A percentile compares a stretch with the other conserved stretches of the same genome.
phyloP scores from a whole-genome alignment of 257 asterid genomes.

The Nicotiana obtusifolia region DNA sequence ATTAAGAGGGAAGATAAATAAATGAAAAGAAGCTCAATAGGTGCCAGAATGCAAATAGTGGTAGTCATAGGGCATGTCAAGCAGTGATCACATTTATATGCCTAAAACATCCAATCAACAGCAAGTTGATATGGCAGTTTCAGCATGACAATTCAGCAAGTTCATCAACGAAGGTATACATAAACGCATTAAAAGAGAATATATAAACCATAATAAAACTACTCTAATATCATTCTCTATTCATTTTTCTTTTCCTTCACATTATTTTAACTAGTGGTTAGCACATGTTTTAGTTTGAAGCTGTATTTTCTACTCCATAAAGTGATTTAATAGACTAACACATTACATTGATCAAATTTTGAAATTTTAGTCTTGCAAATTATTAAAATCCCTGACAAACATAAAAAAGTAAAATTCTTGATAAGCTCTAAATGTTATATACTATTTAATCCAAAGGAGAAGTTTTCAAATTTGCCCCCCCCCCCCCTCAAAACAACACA shows the following conservation, averaged over 20 bases:
- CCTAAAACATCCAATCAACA: not conserved
- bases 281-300: not conserved
- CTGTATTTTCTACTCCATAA: not conserved
- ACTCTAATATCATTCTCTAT: not conserved
- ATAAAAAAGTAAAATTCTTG: not conserved
- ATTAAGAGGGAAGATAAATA: not conserved
- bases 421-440: not conserved
- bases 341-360: not conserved
- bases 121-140: not conserved
- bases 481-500: not conserved
- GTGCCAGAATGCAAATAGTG: not conserved
- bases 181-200: not conserved
- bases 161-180: not conserved
- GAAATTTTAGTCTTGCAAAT: not conserved
- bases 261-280: not conserved
- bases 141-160: not conserved
- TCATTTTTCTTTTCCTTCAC: not conserved
- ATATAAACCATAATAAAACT: not conserved
- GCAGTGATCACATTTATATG: not conserved
- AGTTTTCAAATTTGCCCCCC: not conserved
- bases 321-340: not conserved
- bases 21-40: not conserved
- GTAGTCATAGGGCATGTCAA: not conserved
- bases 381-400: not conserved
- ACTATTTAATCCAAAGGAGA: not conserved